phyloP scores from a whole-genome alignment of 305 asterid species.

The Lippia alba region DNA sequence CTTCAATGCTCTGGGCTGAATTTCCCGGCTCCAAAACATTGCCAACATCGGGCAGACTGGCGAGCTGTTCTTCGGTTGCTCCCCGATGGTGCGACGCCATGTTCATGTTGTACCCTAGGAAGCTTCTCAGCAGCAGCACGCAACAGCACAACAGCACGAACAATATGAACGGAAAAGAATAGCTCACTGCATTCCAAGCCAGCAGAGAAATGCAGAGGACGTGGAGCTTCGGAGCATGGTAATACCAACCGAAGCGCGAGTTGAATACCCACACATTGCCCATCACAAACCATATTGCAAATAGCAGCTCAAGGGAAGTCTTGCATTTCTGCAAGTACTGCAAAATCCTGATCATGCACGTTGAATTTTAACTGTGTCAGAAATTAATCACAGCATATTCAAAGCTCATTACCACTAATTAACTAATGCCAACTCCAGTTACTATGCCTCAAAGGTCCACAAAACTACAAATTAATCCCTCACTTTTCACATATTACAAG shows the following conservation, averaged over 20 bases:
- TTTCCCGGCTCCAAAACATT: constrained; percentile 40
- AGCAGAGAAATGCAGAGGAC: constrained; percentile 75
- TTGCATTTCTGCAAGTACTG: constrained; percentile 61
- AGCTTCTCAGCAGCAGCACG: constrained; percentile 71
- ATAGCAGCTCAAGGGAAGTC: constrained; percentile 72
- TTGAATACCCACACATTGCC: constrained; percentile 94
- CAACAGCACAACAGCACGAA: constrained; percentile 81
- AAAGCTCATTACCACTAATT: no score
- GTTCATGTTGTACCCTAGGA: constrained; percentile 91
- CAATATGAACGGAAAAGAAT: constrained; percentile 87
- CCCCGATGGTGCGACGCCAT: constrained; percentile 69
- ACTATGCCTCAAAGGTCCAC: no score
- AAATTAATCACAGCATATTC: no score
- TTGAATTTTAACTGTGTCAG: no score
- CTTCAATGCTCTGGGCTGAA: constrained; percentile 44
- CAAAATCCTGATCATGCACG: constrained; percentile 46
- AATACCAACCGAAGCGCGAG: constrained; percentile 74
- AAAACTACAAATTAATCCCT: no score
- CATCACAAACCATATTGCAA: constrained; percentile 96
- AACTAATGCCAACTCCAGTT: no score
- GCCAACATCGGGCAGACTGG: constrained; percentile 52
- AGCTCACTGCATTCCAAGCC: constrained; percentile 89
- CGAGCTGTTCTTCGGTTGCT: constrained; percentile 79
- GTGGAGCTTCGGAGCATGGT: constrained; percentile 76
- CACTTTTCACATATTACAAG: no score